Evolutionary conservation across 306 rosid species (phyloP).

Genomic region (Rubus parviflorus): DNA sequence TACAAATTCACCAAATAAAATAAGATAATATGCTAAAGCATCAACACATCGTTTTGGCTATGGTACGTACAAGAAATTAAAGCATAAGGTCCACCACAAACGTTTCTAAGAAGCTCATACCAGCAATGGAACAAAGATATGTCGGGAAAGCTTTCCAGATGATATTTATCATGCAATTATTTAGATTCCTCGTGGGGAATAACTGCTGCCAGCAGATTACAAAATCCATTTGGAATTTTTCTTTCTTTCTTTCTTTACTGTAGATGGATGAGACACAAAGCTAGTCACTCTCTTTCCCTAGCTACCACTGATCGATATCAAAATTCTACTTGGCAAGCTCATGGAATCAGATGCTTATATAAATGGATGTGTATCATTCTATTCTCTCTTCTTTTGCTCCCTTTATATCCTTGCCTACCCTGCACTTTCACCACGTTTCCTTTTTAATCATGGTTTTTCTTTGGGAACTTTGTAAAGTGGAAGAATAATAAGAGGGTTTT

Average conservation of each 20-base stretch:
- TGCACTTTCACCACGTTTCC: slow-evolving; percentile 23
- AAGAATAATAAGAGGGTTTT: background rate
- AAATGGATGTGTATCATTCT: slow-evolving; percentile 21
- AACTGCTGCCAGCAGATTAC: slow-evolving; percentile 46
- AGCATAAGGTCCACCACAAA: background rate
- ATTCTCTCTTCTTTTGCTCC: slow-evolving; percentile 21
- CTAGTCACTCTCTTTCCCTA: slow-evolving; percentile 41
- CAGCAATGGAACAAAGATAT: slow-evolving; percentile 25
- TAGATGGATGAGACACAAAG: slow-evolving; percentile 49
- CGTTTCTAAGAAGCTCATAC: slow-evolving; percentile 12
- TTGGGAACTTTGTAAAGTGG: background rate
- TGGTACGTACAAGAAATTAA: background rate
- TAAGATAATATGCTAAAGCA: too few species aligned
- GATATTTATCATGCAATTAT: slow-evolving; percentile 37
- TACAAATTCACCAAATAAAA: too few species aligned
- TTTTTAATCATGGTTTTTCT: background rate
- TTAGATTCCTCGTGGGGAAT: slow-evolving; percentile 49
- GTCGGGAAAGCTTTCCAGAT: slow-evolving; percentile 18
- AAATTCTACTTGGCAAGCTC: slow-evolving; percentile 32
- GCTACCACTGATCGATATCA: slow-evolving; percentile 16
- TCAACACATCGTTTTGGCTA: background rate
- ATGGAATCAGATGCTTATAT: slow-evolving; percentile 67
- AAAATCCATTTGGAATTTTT: slow-evolving; percentile 46
- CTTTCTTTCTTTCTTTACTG: slow-evolving; percentile 27
- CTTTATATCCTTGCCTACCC: slow-evolving; percentile 31